Conservation (phyloP, 1,284 basidiomycete genomes). For the Phylloporus sp. region DNA sequence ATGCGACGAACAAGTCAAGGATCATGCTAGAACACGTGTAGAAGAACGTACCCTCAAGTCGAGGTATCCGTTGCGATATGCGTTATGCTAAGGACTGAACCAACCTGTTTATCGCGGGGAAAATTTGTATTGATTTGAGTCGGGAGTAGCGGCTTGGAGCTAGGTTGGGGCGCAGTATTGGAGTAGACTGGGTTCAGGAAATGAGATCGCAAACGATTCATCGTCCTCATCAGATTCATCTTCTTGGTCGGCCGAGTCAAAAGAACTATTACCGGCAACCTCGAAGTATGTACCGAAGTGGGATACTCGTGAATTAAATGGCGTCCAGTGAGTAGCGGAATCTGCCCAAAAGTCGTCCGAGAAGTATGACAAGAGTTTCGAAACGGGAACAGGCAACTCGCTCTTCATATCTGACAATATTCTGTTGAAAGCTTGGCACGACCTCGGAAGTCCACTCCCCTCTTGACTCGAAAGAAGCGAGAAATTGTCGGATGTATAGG, state of each 20-base stretch:
- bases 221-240: not conserved
- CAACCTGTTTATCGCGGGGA: not conserved
- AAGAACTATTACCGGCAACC: not conserved
- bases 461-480: constrained; percentile 21
- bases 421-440: constrained; percentile 12
- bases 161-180: not conserved
- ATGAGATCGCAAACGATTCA: not conserved
- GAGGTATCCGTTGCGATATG: not conserved
- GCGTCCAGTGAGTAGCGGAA: constrained; percentile 7
- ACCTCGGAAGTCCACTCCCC: constrained; percentile 28
- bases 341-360: constrained; percentile 21
- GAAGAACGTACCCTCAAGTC: constrained; percentile 10
- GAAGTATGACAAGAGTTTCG: constrained; percentile 18
- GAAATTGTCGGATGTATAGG: constrained; percentile 22
- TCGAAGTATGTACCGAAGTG: not conserved
- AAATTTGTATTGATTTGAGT: not conserved
- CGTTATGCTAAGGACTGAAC: not conserved
- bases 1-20: not conserved
- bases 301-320: not conserved
- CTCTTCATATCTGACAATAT: constrained; percentile 20
- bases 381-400: constrained; percentile 12
- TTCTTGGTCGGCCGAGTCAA: constrained; percentile 14
- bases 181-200: not conserved
- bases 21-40: too few relatives aligned
- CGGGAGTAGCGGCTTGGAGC: not conserved